Conservation (phyloP, 164 flowering plant genomes). For the Vitis rupestris region DNA sequence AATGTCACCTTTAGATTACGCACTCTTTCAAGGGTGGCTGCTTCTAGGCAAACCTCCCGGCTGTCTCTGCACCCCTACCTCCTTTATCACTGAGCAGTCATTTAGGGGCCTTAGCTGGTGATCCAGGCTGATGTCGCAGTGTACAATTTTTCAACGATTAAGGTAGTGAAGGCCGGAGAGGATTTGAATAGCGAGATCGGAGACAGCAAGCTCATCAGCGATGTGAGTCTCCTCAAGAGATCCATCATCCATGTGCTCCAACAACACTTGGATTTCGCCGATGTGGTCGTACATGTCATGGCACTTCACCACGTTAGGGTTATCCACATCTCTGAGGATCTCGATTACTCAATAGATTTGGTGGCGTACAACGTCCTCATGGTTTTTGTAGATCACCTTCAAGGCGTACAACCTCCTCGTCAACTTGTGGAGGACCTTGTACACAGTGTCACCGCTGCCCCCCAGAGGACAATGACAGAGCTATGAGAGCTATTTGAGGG, state of each 20-base stretch:
- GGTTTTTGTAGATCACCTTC: slow-evolving; percentile 82
- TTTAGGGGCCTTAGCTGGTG: too few relatives aligned
- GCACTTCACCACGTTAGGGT: slow-evolving; percentile 77
- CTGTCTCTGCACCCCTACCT: too few relatives aligned
- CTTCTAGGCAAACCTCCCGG: too few relatives aligned
- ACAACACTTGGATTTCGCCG: slow-evolving; percentile 79
- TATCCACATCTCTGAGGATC: slow-evolving; percentile 69
- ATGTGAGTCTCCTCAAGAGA: slow-evolving; percentile 61
- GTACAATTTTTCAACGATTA: slow-evolving; percentile 65
- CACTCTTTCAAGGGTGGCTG: too few relatives aligned
- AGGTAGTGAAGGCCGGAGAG: slow-evolving; percentile 62
- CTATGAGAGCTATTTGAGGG: too few relatives aligned
- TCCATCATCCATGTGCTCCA: slow-evolving; percentile 86
- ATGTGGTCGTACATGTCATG: slow-evolving; percentile 70
- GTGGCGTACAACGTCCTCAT: slow-evolving; percentile 68
- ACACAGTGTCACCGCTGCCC: slow-evolving; percentile 80
- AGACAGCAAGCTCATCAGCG: slow-evolving; percentile 40
- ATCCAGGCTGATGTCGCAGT: slow-evolving; percentile 81
- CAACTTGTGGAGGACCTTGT: slow-evolving; percentile 68
- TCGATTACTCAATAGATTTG: slow-evolving; percentile 87
- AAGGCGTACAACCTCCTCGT: slow-evolving; percentile 57
- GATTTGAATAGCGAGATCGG: slow-evolving; percentile 56
- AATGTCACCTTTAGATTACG: not conserved
- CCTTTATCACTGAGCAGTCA: too few relatives aligned
- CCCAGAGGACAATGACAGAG: too few relatives aligned